Evolutionary conservation across 2,329 filamentous ascomycete species (phyloP).

Genomic region (Colletotrichum graminicola): DNA sequence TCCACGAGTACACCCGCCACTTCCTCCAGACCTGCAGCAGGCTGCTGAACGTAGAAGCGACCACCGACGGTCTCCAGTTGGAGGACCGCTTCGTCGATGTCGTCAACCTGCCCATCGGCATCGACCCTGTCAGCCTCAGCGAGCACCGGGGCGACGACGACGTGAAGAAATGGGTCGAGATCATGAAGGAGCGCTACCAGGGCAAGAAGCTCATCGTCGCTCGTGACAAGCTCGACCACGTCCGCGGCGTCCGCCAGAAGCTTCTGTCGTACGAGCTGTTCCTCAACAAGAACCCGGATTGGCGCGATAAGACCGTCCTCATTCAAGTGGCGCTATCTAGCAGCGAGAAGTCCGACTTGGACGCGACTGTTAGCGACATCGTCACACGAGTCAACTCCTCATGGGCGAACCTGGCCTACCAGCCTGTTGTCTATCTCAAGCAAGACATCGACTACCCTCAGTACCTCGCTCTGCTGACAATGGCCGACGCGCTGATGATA

Average conservation of each 20-base stretch:
- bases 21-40: constrained; percentile 97
- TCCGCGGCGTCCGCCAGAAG: constrained; percentile 94
- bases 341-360: constrained; percentile 87
- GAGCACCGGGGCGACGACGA: constrained; percentile 77
- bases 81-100: constrained; percentile 96
- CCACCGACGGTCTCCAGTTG: constrained; percentile 86
- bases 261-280: constrained; percentile 93
- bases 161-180: constrained; percentile 82
- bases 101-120: constrained; percentile 86
- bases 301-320: constrained; percentile 87
- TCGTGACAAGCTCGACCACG: constrained; percentile 92
- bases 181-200: constrained; percentile 85
- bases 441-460: constrained; percentile 95
- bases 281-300: constrained; percentile 92
- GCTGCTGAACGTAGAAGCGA: constrained; percentile 89
- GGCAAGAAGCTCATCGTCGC: constrained; percentile 93
- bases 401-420: constrained; percentile 90
- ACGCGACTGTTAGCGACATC: constrained; percentile 91
- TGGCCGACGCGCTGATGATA: constrained; percentile 93
- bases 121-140: constrained; percentile 83
- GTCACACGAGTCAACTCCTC: constrained; percentile 93
- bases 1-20: constrained; percentile 91
- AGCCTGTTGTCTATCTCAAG: constrained; percentile 92
- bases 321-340: constrained; percentile 95
- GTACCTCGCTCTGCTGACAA: constrained; percentile 90